phyloP scores from a whole-genome alignment of 305 asterid genomes.

The Withania somnifera region DNA sequence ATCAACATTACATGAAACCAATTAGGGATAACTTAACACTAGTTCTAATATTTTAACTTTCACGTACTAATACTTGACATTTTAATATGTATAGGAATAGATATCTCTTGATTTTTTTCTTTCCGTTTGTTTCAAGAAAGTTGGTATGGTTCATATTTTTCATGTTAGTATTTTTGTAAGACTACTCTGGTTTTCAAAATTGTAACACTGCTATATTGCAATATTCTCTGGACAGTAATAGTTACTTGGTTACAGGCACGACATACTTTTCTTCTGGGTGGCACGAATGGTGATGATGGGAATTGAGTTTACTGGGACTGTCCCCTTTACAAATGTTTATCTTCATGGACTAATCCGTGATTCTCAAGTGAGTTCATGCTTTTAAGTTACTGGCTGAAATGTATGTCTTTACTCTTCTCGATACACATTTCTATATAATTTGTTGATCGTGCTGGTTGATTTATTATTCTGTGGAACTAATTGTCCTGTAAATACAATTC shows the following conservation, averaged over 20 bases:
- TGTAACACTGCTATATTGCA: neutral
- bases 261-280: conserved; percentile 97
- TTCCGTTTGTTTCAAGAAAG: neutral
- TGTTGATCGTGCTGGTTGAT: neutral
- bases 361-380: conserved; percentile 61
- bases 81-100: neutral
- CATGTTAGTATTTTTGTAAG: neutral
- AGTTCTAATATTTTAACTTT: neutral
- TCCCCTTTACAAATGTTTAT: conserved; percentile 75
- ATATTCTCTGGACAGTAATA: neutral
- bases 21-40: neutral
- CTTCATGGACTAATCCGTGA: conserved; percentile 98
- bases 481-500: neutral
- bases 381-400: neutral
- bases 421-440: neutral
- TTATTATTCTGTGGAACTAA: neutral
- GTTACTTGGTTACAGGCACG: conserved; percentile 55
- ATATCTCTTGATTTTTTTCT: neutral
- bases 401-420: neutral
- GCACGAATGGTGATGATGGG: conserved; percentile 99
- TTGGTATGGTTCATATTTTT: neutral
- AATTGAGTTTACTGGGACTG: conserved; percentile 79
- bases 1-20: neutral
- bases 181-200: neutral
- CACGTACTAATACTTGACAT: neutral